Base-by-base conservation (phyloP, 352 stramenopile species). In the Phytophthora tubulina region DNA sequence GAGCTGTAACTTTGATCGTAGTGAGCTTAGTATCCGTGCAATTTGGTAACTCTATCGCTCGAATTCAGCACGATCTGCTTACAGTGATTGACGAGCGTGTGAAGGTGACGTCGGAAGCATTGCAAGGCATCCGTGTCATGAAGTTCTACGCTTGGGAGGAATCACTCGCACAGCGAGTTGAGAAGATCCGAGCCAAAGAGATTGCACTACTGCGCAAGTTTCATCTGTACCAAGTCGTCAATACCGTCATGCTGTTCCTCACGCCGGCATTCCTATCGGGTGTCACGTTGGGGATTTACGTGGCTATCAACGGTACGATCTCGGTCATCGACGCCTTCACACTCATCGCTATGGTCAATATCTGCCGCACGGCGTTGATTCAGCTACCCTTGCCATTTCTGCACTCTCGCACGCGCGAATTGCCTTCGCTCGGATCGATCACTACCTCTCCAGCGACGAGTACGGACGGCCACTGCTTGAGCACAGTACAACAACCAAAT, bases 91-190 rank as follows among this genome's bases (percentile, higher is more conserved):
- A 81, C 2, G 73, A 89, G 8, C 82, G 95, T 2, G 89, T 98
- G 21, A 96, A 96, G 71, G 89, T 97, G 62, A 94, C 95, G 33
- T 97, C 93, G 51, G 95, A 98, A 75, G 85, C 96, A 10, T 75
- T 98, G 3, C 70, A 88, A 14, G 94, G 93, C 4, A 94, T 97
- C 46, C 79, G 91, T 48, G 88, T 89, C 46, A 85, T 97, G 53
- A 97, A 97, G 70, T 92, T 96, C 70, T 95, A 96, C 62, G 87
- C 85, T 11, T 97, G 90, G 90, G 78, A 88, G 60, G 67, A 80
- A n/a, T 83, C 75, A 39, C 56, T 84, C n/a, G 70, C 75, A n/a
- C 69, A 50, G 13, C 79, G 73, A 17, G 72, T 87, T 11, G 75
- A 76, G 56, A 61, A 61, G 9, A 83, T 89, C 48, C 78, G 81